Evolutionary conservation across 2,329 filamentous ascomycete species (phyloP).

Genomic region (Paraconiothyrium brasiliense): DNA sequence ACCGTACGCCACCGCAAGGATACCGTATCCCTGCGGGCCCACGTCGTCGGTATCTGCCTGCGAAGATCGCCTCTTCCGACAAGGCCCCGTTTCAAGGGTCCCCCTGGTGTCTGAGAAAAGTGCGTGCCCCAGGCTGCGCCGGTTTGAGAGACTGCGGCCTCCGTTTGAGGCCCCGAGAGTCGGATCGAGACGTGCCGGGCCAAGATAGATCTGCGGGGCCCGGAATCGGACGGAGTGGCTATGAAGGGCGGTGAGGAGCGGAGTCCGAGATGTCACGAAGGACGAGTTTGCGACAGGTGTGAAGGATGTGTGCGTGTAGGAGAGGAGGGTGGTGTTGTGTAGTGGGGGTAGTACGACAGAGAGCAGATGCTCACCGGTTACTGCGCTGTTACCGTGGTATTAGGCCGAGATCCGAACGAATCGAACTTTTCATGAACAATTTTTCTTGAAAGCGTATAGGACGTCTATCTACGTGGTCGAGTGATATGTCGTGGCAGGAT

Average conservation of each 20-base stretch:
- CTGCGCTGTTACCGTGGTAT: constrained; percentile 9
- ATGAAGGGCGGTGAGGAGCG: neutral
- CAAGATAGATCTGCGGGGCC: neutral
- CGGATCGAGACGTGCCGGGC: neutral
- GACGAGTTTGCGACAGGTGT: neutral
- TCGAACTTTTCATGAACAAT: neutral
- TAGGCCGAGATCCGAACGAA: neutral
- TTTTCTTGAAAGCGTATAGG: neutral
- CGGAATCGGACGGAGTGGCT: neutral
- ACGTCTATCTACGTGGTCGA: constrained; percentile 12
- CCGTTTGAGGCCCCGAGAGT: constrained; percentile 6
- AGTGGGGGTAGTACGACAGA: neutral
- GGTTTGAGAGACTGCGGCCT: constrained; percentile 3
- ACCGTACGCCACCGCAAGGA: neutral
- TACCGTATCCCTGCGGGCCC: neutral
- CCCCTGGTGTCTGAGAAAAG: constrained; percentile 9
- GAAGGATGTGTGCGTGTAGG: neutral
- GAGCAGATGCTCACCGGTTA: neutral
- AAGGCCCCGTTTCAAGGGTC: constrained; percentile 11
- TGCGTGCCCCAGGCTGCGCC: neutral
- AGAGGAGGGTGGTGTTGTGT: neutral
- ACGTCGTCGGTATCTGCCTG: neutral
- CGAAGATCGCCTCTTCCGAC: constrained; percentile 12
- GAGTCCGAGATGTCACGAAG: neutral
- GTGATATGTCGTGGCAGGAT: neutral